Percentiles rank a stretch among this genome's conserved stretches.
These are phyloP conservation scores for Excoecaria cochinchinensis DNA, from an alignment of 345 rosid genomes.

Conservation along the genomic window DNA sequence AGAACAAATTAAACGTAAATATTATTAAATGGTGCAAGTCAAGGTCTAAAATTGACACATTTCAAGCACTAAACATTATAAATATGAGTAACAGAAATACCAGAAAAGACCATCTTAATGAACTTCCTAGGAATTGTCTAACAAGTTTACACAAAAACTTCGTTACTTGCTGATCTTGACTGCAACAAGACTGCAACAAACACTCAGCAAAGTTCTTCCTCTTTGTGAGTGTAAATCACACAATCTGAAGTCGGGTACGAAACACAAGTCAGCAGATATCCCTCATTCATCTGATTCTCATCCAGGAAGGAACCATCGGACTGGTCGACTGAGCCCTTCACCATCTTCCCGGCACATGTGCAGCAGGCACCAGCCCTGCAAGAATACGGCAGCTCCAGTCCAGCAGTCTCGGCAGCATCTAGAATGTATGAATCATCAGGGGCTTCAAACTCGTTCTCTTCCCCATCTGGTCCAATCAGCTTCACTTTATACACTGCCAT, in stretches of 20 bases:
- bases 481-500: conserved; percentile 75
- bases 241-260: conserved; percentile 72
- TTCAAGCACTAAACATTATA: background rate
- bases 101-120: background rate
- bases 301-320: conserved; percentile 86
- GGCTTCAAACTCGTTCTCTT: conserved; percentile 61
- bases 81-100: background rate
- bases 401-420: conserved; percentile 78
- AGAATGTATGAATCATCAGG: conserved; percentile 60
- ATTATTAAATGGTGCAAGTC: background rate
- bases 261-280: conserved; percentile 72
- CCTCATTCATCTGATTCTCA: conserved; percentile 48
- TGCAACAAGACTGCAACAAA: background rate
- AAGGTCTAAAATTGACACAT: background rate
- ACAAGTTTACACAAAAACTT: background rate
- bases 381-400: conserved; percentile 78
- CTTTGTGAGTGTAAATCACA: conserved; percentile 86
- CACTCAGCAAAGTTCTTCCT: conserved; percentile 49
- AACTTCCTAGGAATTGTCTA: background rate
- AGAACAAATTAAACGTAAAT: background rate
- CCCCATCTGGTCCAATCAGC: conserved; percentile 67
- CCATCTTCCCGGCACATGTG: conserved; percentile 72
- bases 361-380: conserved; percentile 96
- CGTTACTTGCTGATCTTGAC: background rate
- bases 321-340: conserved; percentile 65